Percentiles rank a stretch among this genome's conserved stretches.
Evolutionary conservation across 192 early-diverging fungal species (phyloP).

Genomic region (Mortierella hygrophila): DNA sequence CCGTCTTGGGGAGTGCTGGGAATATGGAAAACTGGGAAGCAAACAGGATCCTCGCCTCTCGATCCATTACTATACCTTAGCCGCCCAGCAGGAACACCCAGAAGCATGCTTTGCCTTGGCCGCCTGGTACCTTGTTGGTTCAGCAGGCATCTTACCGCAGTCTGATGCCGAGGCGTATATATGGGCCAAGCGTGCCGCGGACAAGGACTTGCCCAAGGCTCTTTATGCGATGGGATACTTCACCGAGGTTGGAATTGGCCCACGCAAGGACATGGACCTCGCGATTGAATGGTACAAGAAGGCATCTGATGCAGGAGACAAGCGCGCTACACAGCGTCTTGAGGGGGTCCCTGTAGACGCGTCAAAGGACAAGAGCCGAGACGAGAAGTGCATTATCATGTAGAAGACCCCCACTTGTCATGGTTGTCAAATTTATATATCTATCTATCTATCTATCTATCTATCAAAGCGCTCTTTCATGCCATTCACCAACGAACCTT

Average conservation of each 20-base stretch:
- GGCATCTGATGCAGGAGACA: slow-evolving; percentile 75
- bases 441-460: not conserved
- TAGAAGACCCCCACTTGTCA: not conserved
- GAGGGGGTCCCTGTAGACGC: slow-evolving; percentile 62
- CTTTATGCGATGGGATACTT: slow-evolving; percentile 77
- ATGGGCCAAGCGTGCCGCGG: slow-evolving; percentile 73
- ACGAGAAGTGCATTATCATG: slow-evolving; percentile 58
- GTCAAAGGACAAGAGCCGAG: slow-evolving; percentile 59
- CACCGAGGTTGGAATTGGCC: slow-evolving; percentile 74
- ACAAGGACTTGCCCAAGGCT: slow-evolving; percentile 70
- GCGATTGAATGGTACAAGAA: slow-evolving; percentile 75
- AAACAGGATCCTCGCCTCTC: slow-evolving; percentile 66
- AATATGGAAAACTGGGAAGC: slow-evolving; percentile 72
- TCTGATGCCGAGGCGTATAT: slow-evolving; percentile 73
- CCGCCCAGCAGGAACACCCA: slow-evolving; percentile 72
- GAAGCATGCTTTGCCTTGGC: slow-evolving; percentile 74
- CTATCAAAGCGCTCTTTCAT: not conserved
- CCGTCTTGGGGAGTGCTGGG: slow-evolving; percentile 72
- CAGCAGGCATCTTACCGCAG: slow-evolving; percentile 65
- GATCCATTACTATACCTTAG: slow-evolving; percentile 72
- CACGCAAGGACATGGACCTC: slow-evolving; percentile 62
- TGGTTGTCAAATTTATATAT: not conserved
- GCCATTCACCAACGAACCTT: not conserved
- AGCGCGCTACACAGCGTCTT: slow-evolving; percentile 66
- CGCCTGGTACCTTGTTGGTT: slow-evolving; percentile 78